Conservation (phyloP, 352 stramenopile species). For the Thalassiosira mediterranea region DNA sequence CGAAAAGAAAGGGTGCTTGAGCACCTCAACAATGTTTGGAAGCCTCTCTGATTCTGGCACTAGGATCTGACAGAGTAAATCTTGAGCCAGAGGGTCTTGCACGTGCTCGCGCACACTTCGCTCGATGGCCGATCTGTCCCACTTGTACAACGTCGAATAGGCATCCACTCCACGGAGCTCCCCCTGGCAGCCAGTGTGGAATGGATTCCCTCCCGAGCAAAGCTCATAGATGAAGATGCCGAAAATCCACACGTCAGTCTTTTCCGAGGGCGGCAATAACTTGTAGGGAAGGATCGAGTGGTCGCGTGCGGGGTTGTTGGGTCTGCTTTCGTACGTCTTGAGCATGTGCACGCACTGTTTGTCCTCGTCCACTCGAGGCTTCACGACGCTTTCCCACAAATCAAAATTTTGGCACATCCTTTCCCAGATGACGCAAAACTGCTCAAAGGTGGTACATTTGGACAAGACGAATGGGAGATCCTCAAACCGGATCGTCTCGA, state of each 20-base stretch:
- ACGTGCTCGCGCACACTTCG: slow-evolving; percentile 61
- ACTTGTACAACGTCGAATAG: slow-evolving; percentile 55
- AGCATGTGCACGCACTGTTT: slow-evolving; percentile 34
- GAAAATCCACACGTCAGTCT: slow-evolving; percentile 73
- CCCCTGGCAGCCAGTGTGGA: slow-evolving; percentile 60
- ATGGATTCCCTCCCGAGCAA: slow-evolving; percentile 59
- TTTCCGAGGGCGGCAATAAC: slow-evolving; percentile 54
- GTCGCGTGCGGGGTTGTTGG: slow-evolving; percentile 14
- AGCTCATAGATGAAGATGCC: slow-evolving; percentile 70
- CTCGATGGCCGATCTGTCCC: slow-evolving; percentile 42
- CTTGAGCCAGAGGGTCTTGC: slow-evolving; percentile 69
- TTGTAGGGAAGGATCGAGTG: slow-evolving; percentile 64
- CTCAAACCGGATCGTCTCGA: slow-evolving; percentile 41
- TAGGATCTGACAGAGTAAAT: slow-evolving; percentile 69
- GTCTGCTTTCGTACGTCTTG: slow-evolving; percentile 47
- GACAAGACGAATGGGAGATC: slow-evolving; percentile 44
- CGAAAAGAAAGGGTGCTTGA: slow-evolving; percentile 73
- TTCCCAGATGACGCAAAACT: slow-evolving; percentile 28
- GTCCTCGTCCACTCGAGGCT: slow-evolving; percentile 27
- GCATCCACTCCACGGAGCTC: slow-evolving; percentile 55
- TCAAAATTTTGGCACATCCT: slow-evolving; percentile 36
- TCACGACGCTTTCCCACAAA: slow-evolving; percentile 35
- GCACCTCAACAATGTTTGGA: slow-evolving; percentile 49
- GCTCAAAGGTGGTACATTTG: slow-evolving; percentile 16
- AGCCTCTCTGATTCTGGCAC: slow-evolving; percentile 48